A percentile compares a stretch with the other conserved stretches of the same genome.
phyloP scores from a whole-genome alignment of 2,329 filamentous ascomycete genomes.

The Xylariomycetidae sp. region DNA sequence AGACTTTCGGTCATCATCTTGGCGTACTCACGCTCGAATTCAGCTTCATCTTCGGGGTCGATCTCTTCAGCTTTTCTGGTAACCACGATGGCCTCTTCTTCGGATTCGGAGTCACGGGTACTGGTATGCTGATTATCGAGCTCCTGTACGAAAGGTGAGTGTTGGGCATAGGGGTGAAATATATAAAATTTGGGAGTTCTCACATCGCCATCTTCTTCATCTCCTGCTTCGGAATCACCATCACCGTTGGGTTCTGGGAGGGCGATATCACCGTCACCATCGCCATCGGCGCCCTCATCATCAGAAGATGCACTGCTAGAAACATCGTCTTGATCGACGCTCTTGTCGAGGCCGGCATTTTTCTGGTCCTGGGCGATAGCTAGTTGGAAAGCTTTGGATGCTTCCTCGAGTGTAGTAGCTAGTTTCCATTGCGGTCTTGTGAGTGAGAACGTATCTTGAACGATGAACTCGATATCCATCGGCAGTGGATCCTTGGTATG shows the following conservation, averaged over 20 bases:
- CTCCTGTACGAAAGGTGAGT: conserved; percentile 32
- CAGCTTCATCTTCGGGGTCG: conserved; percentile 90
- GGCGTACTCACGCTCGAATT: conserved; percentile 96
- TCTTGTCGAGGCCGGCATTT: conserved; percentile 65
- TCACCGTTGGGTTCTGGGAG: conserved; percentile 60
- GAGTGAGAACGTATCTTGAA: conserved; percentile 84
- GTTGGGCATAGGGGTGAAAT: too few species aligned
- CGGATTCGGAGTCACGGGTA: conserved; percentile 58
- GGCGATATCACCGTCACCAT: conserved; percentile 54
- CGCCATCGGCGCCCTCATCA: conserved; percentile 54
- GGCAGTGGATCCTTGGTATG: conserved; percentile 83
- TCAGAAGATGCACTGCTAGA: conserved; percentile 69
- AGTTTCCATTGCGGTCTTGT: conserved; percentile 92
- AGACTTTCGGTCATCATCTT: conserved; percentile 98
- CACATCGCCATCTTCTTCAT: conserved; percentile 57
- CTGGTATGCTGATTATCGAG: conserved; percentile 43
- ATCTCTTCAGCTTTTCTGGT: conserved; percentile 85
- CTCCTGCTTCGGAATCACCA: conserved; percentile 52
- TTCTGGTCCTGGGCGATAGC: conserved; percentile 91
- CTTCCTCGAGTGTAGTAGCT: conserved; percentile 74
- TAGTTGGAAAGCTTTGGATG: conserved; percentile 75
- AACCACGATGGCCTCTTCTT: conserved; percentile 88
- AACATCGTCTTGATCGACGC: conserved; percentile 65
- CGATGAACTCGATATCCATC: conserved; percentile 95
- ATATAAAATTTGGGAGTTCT: too few species aligned